Evolutionary conservation across 139 green algal species (phyloP).

Genomic region (Edaphochlamys debaryana): DNA sequence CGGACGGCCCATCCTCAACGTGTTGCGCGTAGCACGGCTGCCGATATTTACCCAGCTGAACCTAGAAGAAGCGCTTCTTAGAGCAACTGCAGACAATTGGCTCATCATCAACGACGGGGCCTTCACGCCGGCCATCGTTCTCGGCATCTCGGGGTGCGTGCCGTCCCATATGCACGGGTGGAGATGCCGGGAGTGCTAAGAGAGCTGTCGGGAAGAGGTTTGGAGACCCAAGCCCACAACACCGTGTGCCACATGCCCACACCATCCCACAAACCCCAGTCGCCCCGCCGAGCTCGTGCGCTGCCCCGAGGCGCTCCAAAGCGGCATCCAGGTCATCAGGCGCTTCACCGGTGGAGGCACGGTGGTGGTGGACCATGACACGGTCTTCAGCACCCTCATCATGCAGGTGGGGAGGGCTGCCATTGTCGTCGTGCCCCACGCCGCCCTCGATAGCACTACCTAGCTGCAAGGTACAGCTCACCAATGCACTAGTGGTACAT

Average conservation of each 20-base stretch:
- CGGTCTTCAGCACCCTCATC: conserved; percentile 78
- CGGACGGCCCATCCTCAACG: conserved; percentile 37
- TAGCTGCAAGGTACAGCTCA: no score
- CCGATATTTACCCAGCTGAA: conserved; percentile 82
- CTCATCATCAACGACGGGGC: conserved; percentile 89
- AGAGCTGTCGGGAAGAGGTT: not conserved
- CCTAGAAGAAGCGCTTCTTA: conserved; percentile 90
- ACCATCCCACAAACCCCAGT: not conserved
- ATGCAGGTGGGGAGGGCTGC: conserved; percentile 51
- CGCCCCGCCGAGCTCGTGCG: conserved; percentile 66
- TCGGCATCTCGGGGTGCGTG: conserved; percentile 94
- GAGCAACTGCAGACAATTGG: conserved; percentile 81
- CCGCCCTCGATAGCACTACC: no score
- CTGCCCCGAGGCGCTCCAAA: conserved; percentile 43
- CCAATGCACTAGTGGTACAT: no score
- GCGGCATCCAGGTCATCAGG: conserved; percentile 77
- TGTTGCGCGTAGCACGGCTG: conserved; percentile 63
- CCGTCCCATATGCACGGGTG: not conserved
- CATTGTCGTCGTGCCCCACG: no score
- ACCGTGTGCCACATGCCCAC: not conserved
- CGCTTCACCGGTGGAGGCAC: conserved; percentile 97
- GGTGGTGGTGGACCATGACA: conserved; percentile 93
- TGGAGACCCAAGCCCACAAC: no score
- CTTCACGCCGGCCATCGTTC: conserved; percentile 75
- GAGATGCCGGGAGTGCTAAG: not conserved